These are phyloP conservation scores for Salix purpurea DNA, from an alignment of 345 rosid species.

Conservation along the genomic window DNA sequence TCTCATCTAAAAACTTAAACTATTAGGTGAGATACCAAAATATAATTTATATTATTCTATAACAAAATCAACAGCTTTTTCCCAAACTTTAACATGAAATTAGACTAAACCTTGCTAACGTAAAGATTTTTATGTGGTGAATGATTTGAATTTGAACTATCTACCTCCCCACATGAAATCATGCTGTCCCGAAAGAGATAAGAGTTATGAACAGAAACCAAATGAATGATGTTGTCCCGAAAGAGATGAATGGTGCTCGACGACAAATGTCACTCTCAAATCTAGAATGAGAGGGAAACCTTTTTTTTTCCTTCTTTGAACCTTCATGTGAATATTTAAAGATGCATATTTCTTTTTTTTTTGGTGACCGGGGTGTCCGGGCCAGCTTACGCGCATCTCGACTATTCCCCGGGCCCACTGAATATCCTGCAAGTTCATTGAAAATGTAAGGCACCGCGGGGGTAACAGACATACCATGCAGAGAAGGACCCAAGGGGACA, in stretches of 20 bases:
- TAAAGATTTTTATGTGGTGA: not conserved
- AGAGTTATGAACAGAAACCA: not conserved
- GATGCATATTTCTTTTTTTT: no score
- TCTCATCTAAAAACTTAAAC: no score
- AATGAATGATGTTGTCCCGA: not conserved
- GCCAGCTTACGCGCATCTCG: no score
- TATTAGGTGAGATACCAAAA: no score
- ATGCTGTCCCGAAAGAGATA: not conserved
- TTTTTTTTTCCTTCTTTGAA: not conserved
- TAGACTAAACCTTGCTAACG: not conserved
- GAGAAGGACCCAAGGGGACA: no score
- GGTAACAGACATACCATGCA: no score
- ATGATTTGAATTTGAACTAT: slow-evolving; percentile 7
- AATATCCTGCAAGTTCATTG: no score
- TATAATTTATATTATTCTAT: no score
- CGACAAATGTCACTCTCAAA: slow-evolving; percentile 6
- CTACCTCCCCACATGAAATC: not conserved
- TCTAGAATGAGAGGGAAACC: not conserved
- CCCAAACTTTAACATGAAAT: not conserved
- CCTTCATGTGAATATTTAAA: not conserved
- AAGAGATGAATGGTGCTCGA: not conserved
- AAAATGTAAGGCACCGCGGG: no score
- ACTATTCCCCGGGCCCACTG: no score
- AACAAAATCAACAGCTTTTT: no score
- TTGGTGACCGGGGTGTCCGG: no score